Evolutionary conservation across 2,329 filamentous ascomycete genomes (phyloP).

Genomic region (Dothidotthia symphoricarpi): DNA sequence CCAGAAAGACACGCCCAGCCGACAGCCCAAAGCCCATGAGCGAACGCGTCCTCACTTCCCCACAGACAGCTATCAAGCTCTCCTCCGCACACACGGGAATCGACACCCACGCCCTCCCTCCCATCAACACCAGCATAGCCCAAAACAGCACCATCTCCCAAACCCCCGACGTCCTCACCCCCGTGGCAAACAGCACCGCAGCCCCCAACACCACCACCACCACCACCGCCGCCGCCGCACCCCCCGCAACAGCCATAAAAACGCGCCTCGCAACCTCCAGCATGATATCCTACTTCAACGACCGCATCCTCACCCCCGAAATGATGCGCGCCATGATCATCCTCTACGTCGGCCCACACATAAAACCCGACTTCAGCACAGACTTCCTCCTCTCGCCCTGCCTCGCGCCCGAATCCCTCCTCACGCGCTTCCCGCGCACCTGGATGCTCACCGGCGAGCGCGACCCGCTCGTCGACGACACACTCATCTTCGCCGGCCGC

Average conservation of each 20-base stretch:
- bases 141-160: conserved; percentile 22
- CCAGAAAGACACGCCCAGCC: conserved; percentile 10
- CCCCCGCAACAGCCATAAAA: conserved; percentile 56
- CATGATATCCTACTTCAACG: conserved; percentile 98
- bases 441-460: conserved; percentile 94
- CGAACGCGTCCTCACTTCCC: conserved; percentile 30
- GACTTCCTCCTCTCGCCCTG: conserved; percentile 91
- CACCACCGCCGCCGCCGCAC: conserved; percentile 20
- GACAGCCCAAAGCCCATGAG: conserved; percentile 17
- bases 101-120: conserved; percentile 23
- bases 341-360: conserved; percentile 89
- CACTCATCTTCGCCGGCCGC: conserved; percentile 89
- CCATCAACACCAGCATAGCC: conserved; percentile 17
- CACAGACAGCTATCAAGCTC: conserved; percentile 39
- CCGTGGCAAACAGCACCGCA: conserved; percentile 1
- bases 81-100: conserved; percentile 41
- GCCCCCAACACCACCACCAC: too few relatives aligned
- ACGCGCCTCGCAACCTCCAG: conserved; percentile 91
- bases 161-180: conserved; percentile 22
- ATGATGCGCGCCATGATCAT: conserved; percentile 99
- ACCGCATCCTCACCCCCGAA: conserved; percentile 89
- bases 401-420: conserved; percentile 77
- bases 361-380: conserved; percentile 85
- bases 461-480: conserved; percentile 94
- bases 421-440: conserved; percentile 87